Conservation (phyloP, 2,329 filamentous ascomycete species). For the Pseudopithomyces maydicus region DNA sequence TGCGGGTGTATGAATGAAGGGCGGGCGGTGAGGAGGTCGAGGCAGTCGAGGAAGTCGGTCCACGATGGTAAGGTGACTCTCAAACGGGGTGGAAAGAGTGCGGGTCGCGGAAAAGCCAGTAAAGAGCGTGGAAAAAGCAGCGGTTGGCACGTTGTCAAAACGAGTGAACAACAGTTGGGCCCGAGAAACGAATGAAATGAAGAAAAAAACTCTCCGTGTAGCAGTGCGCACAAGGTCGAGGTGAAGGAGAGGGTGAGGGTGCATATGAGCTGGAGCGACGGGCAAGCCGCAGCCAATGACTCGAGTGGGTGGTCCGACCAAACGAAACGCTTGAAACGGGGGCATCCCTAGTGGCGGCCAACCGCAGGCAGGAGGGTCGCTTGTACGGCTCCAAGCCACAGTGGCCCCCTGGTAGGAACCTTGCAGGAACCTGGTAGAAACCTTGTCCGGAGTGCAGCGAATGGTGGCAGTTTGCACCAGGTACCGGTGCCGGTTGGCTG, state of each 20-base stretch:
- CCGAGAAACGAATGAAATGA: constrained; percentile 31
- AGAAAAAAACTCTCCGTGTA: constrained; percentile 18
- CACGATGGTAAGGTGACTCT: constrained; percentile 10
- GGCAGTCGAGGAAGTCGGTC: constrained; percentile 6
- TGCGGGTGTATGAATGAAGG: constrained; percentile 1
- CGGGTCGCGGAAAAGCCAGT: constrained; percentile 10
- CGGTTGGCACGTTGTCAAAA: constrained; percentile 32
- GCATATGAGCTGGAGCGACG: constrained; percentile 26
- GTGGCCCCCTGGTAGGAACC: neutral
- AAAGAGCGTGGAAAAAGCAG: constrained; percentile 11
- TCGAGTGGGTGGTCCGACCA: constrained; percentile 1
- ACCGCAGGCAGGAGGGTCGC: neutral
- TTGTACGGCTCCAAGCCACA: constrained; percentile 4
- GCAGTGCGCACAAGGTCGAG: constrained; percentile 22
- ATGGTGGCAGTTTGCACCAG: neutral
- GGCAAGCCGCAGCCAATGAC: constrained; percentile 8
- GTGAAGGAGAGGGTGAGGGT: constrained; percentile 26
- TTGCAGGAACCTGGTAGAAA: neutral
- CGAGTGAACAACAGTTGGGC: constrained; percentile 39
- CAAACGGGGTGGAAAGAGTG: constrained; percentile 11
- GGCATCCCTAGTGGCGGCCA: neutral
- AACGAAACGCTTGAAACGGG: constrained; percentile 15
- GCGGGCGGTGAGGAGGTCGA: neutral
- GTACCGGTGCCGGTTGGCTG: neutral
- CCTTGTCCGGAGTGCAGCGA: neutral